Evolutionary conservation across 2,329 filamentous ascomycete genomes (phyloP).

Genomic region (Fusarium nematophilum): DNA sequence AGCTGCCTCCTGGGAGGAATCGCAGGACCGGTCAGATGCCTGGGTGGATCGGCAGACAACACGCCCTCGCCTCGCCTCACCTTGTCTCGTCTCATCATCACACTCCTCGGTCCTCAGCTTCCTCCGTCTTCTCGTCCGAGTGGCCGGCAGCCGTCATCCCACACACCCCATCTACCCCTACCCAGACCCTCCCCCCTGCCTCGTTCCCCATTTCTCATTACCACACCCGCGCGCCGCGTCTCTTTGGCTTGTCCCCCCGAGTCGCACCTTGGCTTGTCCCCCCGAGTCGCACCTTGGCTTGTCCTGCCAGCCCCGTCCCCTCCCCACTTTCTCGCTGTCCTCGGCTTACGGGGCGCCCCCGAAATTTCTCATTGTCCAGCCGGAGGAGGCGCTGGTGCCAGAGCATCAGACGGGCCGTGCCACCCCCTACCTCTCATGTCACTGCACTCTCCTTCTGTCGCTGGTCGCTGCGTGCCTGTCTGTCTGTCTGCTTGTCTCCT

Average conservation of each 20-base stretch:
- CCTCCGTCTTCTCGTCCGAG: conserved; percentile 31
- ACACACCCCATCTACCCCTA: conserved; percentile 26
- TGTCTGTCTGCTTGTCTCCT: conserved; percentile 6
- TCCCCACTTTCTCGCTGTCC: conserved; percentile 40
- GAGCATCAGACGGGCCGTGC: conserved; percentile 42
- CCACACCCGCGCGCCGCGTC: conserved; percentile 32
- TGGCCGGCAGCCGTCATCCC: conserved; percentile 29
- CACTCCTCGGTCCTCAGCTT: conserved; percentile 29
- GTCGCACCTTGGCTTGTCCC: too few species aligned
- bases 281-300: conserved; percentile 21
- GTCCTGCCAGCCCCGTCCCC: conserved; percentile 18
- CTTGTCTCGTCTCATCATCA: conserved; percentile 30
- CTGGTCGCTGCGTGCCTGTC: conserved; percentile 6
- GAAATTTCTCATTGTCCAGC: conserved; percentile 28
- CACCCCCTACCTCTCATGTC: conserved; percentile 29
- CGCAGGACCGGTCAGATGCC: conserved; percentile 6
- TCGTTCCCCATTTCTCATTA: conserved; percentile 31
- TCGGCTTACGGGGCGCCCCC: conserved; percentile 39
- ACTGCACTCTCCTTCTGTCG: conserved; percentile 14
- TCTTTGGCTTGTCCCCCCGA: conserved; percentile 27
- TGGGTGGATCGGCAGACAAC: conserved; percentile 34
- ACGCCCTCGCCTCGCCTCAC: conserved; percentile 28
- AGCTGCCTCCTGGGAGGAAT: neutral
- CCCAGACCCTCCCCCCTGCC: conserved; percentile 31
- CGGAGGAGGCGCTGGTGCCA: conserved; percentile 17